These are phyloP conservation scores for Rhizopogon vesiculosus DNA, from an alignment of 768 basidiomycete species.

Conservation along the genomic window DNA sequence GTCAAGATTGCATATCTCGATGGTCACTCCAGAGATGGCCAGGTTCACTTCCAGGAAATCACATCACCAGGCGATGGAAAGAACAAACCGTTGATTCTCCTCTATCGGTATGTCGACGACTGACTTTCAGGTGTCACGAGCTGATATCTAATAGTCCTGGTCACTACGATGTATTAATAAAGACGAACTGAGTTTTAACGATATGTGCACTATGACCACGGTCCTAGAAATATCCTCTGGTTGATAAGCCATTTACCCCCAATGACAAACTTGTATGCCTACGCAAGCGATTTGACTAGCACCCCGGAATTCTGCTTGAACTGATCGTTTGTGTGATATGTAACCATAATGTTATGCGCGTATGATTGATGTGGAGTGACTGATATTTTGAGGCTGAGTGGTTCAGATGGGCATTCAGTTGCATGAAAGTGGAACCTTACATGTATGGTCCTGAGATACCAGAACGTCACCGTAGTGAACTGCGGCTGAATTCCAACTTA, in stretches of 20 bases:
- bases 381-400: no score
- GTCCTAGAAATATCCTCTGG: not conserved
- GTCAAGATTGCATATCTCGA: slow-evolving; percentile 80
- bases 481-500: no score
- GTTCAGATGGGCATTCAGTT: no score
- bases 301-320: no score
- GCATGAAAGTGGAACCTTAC: no score
- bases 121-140: not conserved
- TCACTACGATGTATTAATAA: slow-evolving; percentile 70
- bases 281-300: not conserved
- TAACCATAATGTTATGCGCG: not conserved
- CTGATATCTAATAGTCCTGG: slow-evolving; percentile 56
- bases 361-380: no score
- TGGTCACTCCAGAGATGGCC: slow-evolving; percentile 43
- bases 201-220: not conserved
- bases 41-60: slow-evolving; percentile 67
- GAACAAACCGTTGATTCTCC: slow-evolving; percentile 53
- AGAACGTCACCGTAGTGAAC: no score
- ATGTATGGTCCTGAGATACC: no score
- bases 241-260: no score
- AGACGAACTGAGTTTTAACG: not conserved
- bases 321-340: no score
- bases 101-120: slow-evolving; percentile 60
- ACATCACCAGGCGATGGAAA: slow-evolving; percentile 26
- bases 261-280: not conserved